phyloP scores from a whole-genome alignment of 495 filamentous ascomycete species.

The Oleoguttula mirabilis region DNA sequence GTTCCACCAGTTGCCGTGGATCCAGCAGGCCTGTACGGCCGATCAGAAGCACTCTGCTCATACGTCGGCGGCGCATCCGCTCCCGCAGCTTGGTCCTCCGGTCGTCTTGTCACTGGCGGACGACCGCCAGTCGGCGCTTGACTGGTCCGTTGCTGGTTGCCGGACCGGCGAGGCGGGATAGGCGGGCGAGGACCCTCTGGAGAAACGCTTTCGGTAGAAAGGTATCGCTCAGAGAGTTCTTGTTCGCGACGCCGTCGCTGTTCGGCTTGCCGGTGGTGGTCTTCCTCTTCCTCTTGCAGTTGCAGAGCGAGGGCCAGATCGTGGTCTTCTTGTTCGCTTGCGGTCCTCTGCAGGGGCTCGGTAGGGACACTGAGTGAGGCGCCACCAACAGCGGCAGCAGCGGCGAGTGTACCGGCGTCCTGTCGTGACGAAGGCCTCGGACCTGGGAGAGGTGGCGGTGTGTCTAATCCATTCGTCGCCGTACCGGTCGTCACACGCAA shows the following conservation, averaged over 20 bases:
- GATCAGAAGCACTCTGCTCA: slow-evolving; percentile 59
- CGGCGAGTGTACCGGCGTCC: not conserved
- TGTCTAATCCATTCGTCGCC: not conserved
- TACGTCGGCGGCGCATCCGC: slow-evolving; percentile 54
- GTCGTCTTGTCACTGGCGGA: no score
- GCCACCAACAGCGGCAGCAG: not conserved
- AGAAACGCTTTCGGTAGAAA: slow-evolving; percentile 38
- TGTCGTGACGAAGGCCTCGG: slow-evolving; percentile 5
- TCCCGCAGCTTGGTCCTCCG: no score
- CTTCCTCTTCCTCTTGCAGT: slow-evolving; percentile 73
- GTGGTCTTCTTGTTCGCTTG: slow-evolving; percentile 57
- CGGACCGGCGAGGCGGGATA: slow-evolving; percentile 29
- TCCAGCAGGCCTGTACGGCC: slow-evolving; percentile 46
- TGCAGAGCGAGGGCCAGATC: slow-evolving; percentile 69
- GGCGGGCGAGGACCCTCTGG: slow-evolving; percentile 19
- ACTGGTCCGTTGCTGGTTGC: no score
- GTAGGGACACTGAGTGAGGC: not conserved
- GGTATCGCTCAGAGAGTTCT: slow-evolving; percentile 42
- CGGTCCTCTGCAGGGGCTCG: not conserved
- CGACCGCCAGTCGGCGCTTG: no score
- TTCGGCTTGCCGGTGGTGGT: slow-evolving; percentile 39
- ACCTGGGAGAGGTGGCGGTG: slow-evolving; percentile 8
- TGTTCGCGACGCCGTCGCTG: slow-evolving; percentile 32
- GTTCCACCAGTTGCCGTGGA: not conserved
- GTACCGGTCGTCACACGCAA: slow-evolving; percentile 1